A percentile compares a stretch with the other conserved stretches of the same genome.
These are phyloP conservation scores for Talaromyces sp. DNA, from an alignment of 2,329 filamentous ascomycete species.

Conservation along the genomic window DNA sequence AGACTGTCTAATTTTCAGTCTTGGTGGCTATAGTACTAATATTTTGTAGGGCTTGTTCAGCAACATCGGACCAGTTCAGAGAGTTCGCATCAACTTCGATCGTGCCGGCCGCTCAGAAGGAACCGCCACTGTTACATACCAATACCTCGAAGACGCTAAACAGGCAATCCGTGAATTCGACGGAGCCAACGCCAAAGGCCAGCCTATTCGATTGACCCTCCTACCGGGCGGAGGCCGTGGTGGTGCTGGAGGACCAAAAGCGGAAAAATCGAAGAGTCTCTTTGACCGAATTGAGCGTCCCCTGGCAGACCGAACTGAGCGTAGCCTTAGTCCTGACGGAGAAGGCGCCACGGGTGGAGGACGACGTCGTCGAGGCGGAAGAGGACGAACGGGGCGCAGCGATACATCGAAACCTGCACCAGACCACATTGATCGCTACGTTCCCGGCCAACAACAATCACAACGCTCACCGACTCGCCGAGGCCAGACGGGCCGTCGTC, in stretches of 20 bases:
- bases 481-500: constrained; percentile 45
- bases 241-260: constrained; percentile 38
- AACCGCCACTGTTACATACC: constrained; percentile 79
- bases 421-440: constrained; percentile 74
- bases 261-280: constrained; percentile 59
- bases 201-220: constrained; percentile 74
- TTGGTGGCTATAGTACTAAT: too few relatives aligned
- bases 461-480: constrained; percentile 41
- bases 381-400: constrained; percentile 45
- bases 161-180: constrained; percentile 78
- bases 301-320: constrained; percentile 35
- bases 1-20: too few relatives aligned
- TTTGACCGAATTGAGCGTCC: constrained; percentile 61
- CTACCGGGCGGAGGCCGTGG: constrained; percentile 50
- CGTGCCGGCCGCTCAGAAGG: constrained; percentile 85
- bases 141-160: constrained; percentile 66
- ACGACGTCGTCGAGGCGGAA: constrained; percentile 29
- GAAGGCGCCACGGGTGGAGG: constrained; percentile 35
- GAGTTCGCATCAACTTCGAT: constrained; percentile 75
- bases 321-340: constrained; percentile 44
- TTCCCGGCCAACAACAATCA: constrained; percentile 58
- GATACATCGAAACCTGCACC: constrained; percentile 57
- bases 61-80: constrained; percentile 69
- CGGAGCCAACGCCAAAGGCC: constrained; percentile 84
- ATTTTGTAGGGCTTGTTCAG: constrained; percentile 70